Evolutionary conservation across 352 stramenopile genomes (phyloP), one percentile per base, ranked within the genome.

Genomic region (Pythium dissotocum): DNA sequence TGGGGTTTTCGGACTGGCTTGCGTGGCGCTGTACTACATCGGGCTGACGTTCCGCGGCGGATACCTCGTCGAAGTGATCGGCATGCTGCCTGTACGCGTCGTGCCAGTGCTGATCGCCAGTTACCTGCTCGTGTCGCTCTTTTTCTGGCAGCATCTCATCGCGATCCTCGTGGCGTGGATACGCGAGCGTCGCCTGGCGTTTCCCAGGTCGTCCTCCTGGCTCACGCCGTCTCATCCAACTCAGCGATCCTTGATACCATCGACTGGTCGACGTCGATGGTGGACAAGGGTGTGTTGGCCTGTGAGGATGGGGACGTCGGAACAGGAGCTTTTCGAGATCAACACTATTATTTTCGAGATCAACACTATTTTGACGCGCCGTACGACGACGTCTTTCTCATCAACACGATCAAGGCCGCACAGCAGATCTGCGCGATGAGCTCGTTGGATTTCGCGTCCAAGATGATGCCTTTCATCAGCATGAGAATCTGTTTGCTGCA

Each of bases 361-460:
- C 21, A 24, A 24, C 21, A 24, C 21, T 24, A 24, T n/a, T 52
- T 52, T 14, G 44, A 52, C n/a, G 44, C n/a, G 6, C 44, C 44
- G 13, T 52, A 52, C 44, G 44, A 52, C 44, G 44, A 52, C 14
- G 44, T 52, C n/a, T 52, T 26, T 26, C n/a, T 52, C 14, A 52
- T 52, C 6, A 52, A 52, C 44, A 18, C 14, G 44, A 26, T 52
- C 14, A 52, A 26, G 44, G n/a, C 44, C 14, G 44, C n/a, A 7
- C 44, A 52, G n/a, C 44, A 52, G 14, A 26, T 52, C n/a, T 52
- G 44, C n/a, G 44, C n/a, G 14, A 26, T 52, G 14, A 26, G 14
- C 14, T 52, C 7, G 44, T 6, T 52, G 7, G 44, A 52, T 26
- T 52, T n/a, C 14, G 14, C 44, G 14, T 26, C 44, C 5, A 52